Evolutionary conservation across 177 flowering plant species (phyloP).

Genomic region (Vitis hybrid): DNA sequence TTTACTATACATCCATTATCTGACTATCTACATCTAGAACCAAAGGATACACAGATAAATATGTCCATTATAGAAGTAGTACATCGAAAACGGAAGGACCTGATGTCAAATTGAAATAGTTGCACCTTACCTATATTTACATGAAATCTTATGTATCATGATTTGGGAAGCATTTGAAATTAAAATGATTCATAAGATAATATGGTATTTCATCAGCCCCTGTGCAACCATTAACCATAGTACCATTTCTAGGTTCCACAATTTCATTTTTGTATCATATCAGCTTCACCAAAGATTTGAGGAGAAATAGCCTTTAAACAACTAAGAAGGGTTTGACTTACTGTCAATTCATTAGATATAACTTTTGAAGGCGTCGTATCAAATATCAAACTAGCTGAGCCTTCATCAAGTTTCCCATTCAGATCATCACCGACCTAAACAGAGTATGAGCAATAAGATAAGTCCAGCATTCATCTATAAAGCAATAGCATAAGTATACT

Average conservation of each 20-base stretch:
- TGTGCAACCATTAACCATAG: neutral
- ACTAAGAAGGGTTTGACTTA: conserved; percentile 36
- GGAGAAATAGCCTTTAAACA: conserved; percentile 1
- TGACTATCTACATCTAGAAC: too few relatives aligned
- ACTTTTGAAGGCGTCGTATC: conserved; percentile 95
- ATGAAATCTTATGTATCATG: too few relatives aligned
- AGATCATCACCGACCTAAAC: conserved; percentile 59
- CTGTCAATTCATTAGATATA: conserved; percentile 81
- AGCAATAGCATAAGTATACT: neutral
- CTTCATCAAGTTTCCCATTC: conserved; percentile 86
- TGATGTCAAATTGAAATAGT: too few relatives aligned
- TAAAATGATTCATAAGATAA: neutral
- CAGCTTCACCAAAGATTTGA: neutral
- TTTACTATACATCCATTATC: too few relatives aligned
- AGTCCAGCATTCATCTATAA: neutral
- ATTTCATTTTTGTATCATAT: neutral
- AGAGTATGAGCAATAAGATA: conserved; percentile 8
- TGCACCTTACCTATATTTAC: too few relatives aligned
- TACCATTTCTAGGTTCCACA: neutral
- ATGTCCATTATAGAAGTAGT: too few relatives aligned
- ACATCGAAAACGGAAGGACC: too few relatives aligned
- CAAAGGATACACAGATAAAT: too few relatives aligned
- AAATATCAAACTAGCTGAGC: conserved; percentile 64
- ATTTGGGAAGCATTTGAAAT: too few relatives aligned
- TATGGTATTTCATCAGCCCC: neutral